Evolutionary conservation across 2,329 filamentous ascomycete species (phyloP).

Genomic region (Keithomyces neogunnii): DNA sequence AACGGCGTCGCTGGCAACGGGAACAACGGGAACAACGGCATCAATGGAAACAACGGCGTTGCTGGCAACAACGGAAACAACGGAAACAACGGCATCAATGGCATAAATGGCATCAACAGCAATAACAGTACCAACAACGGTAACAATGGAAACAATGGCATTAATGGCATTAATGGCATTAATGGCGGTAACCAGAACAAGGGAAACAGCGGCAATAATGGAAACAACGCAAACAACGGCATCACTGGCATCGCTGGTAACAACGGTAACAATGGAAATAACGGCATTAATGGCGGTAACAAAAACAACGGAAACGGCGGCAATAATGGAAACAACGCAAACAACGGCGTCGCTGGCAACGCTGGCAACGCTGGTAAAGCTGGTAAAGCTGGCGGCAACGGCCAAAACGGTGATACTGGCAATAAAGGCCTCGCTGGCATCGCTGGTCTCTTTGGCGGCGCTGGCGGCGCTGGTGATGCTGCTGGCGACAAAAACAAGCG

Average conservation of each 20-base stretch:
- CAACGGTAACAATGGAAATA: background rate
- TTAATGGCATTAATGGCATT: background rate
- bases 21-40: background rate
- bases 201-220: background rate
- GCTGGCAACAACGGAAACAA: background rate
- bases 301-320: background rate
- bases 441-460: background rate
- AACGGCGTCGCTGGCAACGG: background rate
- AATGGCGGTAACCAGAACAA: background rate
- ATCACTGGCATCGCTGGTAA: background rate
- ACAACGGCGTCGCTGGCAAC: background rate
- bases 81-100: background rate
- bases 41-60: background rate
- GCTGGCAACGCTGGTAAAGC: conserved; percentile 2
- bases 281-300: background rate
- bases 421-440: background rate
- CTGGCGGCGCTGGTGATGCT: background rate
- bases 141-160: background rate
- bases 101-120: background rate
- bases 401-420: background rate
- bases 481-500: conserved; percentile 4
- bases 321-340: background rate
- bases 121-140: background rate
- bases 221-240: background rate
- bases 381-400: background rate